Evolutionary conservation across 495 filamentous ascomycete genomes (phyloP).

Genomic region (Penicillium dipodomyicola): DNA sequence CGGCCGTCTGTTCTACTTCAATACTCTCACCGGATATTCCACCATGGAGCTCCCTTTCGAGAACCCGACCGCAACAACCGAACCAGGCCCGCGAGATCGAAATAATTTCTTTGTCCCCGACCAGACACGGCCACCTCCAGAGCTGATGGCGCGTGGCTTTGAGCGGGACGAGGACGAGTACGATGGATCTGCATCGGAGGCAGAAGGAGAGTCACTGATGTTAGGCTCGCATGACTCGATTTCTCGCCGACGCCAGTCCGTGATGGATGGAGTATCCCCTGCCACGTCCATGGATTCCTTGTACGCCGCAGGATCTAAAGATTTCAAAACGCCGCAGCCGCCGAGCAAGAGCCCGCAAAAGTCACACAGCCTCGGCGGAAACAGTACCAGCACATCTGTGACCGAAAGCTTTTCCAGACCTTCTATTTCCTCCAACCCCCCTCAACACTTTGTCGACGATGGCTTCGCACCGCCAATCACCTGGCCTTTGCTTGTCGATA

Average conservation of each 20-base stretch:
- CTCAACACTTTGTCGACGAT: slow-evolving; percentile 83
- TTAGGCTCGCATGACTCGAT: slow-evolving; percentile 56
- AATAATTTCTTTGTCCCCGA: slow-evolving; percentile 86
- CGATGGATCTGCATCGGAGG: slow-evolving; percentile 83
- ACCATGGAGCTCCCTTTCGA: slow-evolving; percentile 93
- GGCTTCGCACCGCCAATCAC: slow-evolving; percentile 69
- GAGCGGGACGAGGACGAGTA: slow-evolving; percentile 80
- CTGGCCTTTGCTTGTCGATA: slow-evolving; percentile 84
- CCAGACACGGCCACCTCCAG: slow-evolving; percentile 86
- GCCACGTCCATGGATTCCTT: slow-evolving; percentile 91
- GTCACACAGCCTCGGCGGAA: slow-evolving; percentile 26
- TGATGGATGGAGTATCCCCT: slow-evolving; percentile 75
- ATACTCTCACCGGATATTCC: slow-evolving; percentile 89
- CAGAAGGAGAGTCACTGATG: slow-evolving; percentile 66
- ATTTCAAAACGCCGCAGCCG: slow-evolving; percentile 19
- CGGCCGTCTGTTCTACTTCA: slow-evolving; percentile 95
- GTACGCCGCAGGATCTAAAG: slow-evolving; percentile 49
- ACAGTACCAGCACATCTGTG: slow-evolving; percentile 37
- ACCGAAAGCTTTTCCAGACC: slow-evolving; percentile 42
- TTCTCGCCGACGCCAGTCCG: slow-evolving; percentile 61
- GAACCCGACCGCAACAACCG: slow-evolving; percentile 74
- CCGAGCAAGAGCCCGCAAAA: slow-evolving; percentile 25
- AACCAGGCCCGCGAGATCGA: slow-evolving; percentile 82
- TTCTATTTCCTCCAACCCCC: slow-evolving; percentile 60
- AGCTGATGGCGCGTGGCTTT: slow-evolving; percentile 84